Evolutionary conservation across 768 basidiomycete genomes (phyloP).

Genomic region (Heimioporus sp.): DNA sequence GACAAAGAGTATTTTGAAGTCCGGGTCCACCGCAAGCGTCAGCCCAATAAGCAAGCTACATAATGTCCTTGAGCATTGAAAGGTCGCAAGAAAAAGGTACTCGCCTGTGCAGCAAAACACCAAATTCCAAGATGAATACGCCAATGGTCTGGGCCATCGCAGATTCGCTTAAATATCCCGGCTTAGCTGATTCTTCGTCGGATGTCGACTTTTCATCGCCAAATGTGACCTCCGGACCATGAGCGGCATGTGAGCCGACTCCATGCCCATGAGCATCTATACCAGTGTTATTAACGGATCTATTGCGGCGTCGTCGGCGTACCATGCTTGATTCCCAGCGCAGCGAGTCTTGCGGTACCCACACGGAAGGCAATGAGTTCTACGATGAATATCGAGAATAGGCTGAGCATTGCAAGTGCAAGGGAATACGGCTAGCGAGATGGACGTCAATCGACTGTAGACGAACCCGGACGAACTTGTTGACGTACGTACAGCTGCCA

Average conservation of each 20-base stretch:
- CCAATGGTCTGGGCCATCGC: slow-evolving; percentile 75
- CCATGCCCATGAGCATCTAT: slow-evolving; percentile 69
- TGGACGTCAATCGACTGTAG: neutral
- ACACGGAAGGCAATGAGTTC: slow-evolving; percentile 87
- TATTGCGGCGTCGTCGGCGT: slow-evolving; percentile 9
- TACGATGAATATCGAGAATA: slow-evolving; percentile 80
- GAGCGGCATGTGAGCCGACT: slow-evolving; percentile 57
- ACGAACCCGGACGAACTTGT: neutral
- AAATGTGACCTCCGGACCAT: slow-evolving; percentile 56
- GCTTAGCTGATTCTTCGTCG: slow-evolving; percentile 28
- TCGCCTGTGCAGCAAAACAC: slow-evolving; percentile 82
- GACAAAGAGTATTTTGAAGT: slow-evolving; percentile 84
- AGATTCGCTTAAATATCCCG: slow-evolving; percentile 35
- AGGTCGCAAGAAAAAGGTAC: neutral
- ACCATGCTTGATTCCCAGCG: slow-evolving; percentile 66
- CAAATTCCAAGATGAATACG: slow-evolving; percentile 91
- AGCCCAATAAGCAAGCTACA: slow-evolving; percentile 79
- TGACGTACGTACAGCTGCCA: slow-evolving; percentile 75
- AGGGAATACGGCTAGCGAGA: slow-evolving; percentile 72
- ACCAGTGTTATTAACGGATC: neutral
- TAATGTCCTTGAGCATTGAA: neutral
- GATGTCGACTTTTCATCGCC: slow-evolving; percentile 10
- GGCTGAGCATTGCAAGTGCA: slow-evolving; percentile 75
- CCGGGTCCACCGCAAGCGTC: slow-evolving; percentile 83
- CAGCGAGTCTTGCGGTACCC: slow-evolving; percentile 70